Evolutionary conservation across 768 basidiomycete species (phyloP), one percentile per base, ranked within the genome.

Genomic region (Auricularia heimuer): DNA sequence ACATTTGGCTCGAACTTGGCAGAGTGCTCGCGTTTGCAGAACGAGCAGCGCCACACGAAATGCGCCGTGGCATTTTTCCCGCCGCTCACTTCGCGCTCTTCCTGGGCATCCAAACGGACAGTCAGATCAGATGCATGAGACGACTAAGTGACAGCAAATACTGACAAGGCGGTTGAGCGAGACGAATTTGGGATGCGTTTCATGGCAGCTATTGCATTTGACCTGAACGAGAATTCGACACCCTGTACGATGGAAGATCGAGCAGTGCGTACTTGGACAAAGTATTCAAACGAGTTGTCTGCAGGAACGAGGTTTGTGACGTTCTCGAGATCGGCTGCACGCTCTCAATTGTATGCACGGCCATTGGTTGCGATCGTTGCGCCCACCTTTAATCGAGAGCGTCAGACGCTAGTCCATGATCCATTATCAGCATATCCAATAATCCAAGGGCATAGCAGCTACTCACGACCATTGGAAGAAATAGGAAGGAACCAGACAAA

Each of bases 161-260:
- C 71, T 66, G 73, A 92, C 92, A 63, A 75, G 68, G 60, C 88
- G 86, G 69, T 94, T 93, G 66, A 94, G 71, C 42, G 87, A 75
- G 2, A 94, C 84, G 61, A 79, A 67, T 68, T 90, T 93, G 3
- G 87, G 83, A 69, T 94, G 92, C 3, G 75, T 74, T 75, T 92
- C 90, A 64, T 89, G 80, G 71, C 92, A 94, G 71, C 84, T 88
- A 37, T 79, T 90, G 74, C 92, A 94, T 75, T 85, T 82, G 11
- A 94, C 89, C 90, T 85, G 56, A 8, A 33, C 24, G 29, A 29
- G 2, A 29, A 29, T 29, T 29, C 29, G 29, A 29, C 29, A 29
- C 29, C 29, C 29, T 29, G 29, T 29, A 29, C 29, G 29, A 29
- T 29, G 29, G 29, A 29, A 29, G 29, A 29, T 29, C 29, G 29